A percentile compares a stretch with the other conserved stretches of the same genome.
phyloP scores from a whole-genome alignment of 2,329 filamentous ascomycete species.

The Fusarium mundagurra region DNA sequence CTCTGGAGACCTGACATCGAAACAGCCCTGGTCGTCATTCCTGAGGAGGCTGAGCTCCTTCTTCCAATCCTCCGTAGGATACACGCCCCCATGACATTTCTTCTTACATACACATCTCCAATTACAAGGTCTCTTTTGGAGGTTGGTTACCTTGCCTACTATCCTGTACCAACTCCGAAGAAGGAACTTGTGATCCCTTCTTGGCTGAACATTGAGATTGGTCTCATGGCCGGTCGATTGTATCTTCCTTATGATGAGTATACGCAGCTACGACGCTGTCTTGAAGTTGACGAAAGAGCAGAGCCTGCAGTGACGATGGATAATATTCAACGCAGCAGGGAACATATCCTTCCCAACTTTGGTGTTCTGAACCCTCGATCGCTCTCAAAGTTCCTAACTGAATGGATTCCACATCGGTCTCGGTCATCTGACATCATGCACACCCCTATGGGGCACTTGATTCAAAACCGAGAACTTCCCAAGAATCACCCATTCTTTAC shows the following conservation, averaged over 20 bases:
- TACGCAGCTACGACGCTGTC: background rate
- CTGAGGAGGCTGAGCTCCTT: slow-evolving; percentile 7
- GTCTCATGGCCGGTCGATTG: background rate
- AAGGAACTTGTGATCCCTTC: background rate
- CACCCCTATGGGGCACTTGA: background rate
- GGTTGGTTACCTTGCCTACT: background rate
- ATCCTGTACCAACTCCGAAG: background rate
- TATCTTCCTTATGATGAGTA: background rate
- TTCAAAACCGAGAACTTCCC: background rate
- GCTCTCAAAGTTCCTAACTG: background rate
- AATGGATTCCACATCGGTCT: background rate
- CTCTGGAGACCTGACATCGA: background rate
- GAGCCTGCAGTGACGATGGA: rapidly evolving
- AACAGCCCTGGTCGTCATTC: background rate
- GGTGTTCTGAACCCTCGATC: background rate
- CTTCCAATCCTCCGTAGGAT: background rate
- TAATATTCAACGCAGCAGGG: background rate
- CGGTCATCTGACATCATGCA: background rate
- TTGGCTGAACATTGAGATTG: background rate
- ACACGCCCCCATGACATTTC: background rate
- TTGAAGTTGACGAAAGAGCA: background rate
- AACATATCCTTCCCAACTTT: background rate
- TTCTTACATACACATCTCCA: background rate
- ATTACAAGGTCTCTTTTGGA: background rate
- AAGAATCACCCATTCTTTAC: background rate